Percentiles rank a stretch among this genome's conserved stretches.
Evolutionary conservation across 768 basidiomycete species (phyloP).

Genomic region (Suillus bovinus): DNA sequence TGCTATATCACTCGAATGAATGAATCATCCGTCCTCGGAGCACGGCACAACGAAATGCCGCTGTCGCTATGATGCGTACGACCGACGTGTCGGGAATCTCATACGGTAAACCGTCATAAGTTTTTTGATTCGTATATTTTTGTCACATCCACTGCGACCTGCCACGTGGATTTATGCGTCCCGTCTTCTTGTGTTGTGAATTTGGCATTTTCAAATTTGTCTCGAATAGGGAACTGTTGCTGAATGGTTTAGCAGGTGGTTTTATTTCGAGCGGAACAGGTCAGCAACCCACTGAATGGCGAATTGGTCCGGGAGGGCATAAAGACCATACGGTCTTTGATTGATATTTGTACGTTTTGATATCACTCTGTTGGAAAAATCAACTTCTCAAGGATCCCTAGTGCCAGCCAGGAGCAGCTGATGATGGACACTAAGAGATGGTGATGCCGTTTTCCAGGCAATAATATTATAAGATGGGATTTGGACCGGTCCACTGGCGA

Average conservation of each 20-base stretch:
- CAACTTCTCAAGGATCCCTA: conserved; percentile 38
- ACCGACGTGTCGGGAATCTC: neutral
- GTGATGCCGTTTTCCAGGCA: neutral
- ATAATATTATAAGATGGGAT: neutral
- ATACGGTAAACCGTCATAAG: neutral
- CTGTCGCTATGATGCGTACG: neutral
- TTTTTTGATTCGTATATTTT: neutral
- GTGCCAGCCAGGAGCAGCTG: too few species aligned
- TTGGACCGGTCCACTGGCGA: neutral
- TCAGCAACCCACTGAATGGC: conserved; percentile 67
- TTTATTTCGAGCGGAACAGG: conserved; percentile 42
- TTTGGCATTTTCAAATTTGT: neutral
- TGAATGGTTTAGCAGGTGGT: neutral
- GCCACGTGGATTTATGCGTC: neutral
- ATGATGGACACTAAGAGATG: neutral
- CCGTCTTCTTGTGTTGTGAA: neutral
- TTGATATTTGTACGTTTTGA: conserved; percentile 41
- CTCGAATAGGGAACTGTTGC: neutral
- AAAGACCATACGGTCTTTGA: conserved; percentile 52
- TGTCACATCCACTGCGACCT: neutral
- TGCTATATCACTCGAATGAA: too few species aligned
- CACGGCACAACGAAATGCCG: neutral
- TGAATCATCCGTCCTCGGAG: neutral
- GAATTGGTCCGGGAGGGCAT: conserved; percentile 73
- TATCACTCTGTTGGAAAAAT: conserved; percentile 63